Base-by-base conservation (phyloP, 2,329 filamentous ascomycete species). In the Penicillium corylophilum region DNA sequence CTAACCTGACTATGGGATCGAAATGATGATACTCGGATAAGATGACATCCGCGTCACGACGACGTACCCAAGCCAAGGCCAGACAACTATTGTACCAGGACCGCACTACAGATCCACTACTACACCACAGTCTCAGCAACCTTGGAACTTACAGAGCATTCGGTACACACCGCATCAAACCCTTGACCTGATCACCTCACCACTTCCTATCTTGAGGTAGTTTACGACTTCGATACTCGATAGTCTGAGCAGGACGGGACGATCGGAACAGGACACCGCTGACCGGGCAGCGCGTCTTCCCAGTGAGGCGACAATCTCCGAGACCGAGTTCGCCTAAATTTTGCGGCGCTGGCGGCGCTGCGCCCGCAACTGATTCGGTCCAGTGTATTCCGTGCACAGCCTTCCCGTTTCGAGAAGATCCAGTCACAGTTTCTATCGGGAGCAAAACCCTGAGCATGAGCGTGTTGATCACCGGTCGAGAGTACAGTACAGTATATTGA, bases 401-500 rank as follows among this genome's bases (percentile, higher is more conserved):
- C 16, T 18, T 6, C 9, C 9, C 16, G 33, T 36, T 18, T 36
- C 16, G 33, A 36, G 16, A 3, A 16, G 31, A 15, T 10, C 16
- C 36, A 7, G 36, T 39, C 35, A 23, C 10, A 22, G 18, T 9
- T 10, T 18, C 2, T 13, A 39, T 39, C 36, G 20, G 7, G n/a
- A n/a, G 18, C 18, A 24, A 24, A 26, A 49, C 44, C 39, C 40
- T 20, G 26, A 38, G 22, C n/a, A 39, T 22, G 13, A 16, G 24
- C 24, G 10, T 22, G 20, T 22, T 42, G 46, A 47, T 54, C 39
- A 46, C 49, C 51, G 38, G 36, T 48, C 12, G 39, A 56, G 31
- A 29, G 36, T 42, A 57, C 43, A 50, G 51, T 56, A 56, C 26
- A 29, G 36, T 42, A 57, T 45, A 50, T 54, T 56, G 41, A 23